Evolutionary conservation across 371 early-diverging fungal species (phyloP), one percentile per base, ranked within the genome.

Genomic region (Mucor saturninus): DNA sequence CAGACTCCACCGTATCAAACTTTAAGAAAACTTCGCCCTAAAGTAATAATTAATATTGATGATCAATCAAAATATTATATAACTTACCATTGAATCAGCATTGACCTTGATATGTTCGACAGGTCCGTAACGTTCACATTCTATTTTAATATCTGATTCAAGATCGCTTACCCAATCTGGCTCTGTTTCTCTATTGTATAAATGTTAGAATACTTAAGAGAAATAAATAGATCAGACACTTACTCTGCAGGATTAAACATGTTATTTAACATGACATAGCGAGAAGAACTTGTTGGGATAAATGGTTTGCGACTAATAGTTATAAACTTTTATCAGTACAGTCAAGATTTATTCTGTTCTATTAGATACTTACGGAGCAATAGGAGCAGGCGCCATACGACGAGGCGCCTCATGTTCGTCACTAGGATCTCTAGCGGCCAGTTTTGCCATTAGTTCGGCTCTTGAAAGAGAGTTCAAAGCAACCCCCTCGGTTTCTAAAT

Each of bases 211-310:
- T 29, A 21, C 15, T 35, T 13, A 37, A 55, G 11, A 14, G 14
- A 54, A 32, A 15, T 43, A 56, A 15, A 9, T 32, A 32, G 1
- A 39, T 15, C 29, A 29, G 32, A 32, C 6, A 80, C 89, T 75
- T 88, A 93, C 91, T 94, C 93, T 40, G 76, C 87, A 15, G 95
- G 95, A 54, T 95, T 87, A 68, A 96, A 96, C 97, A 96, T 95
- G 64, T 97, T 95, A 38, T 59, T 89, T 65, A 98, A 73, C 71
- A 93, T 74, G n/a, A 94, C 76, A 55, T 86, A 85, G 15, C 86
- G 84, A 15, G 86, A 72, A 11, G 83, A 69, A 42, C 65, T 71
- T 35, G 68, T 65, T 38, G 76, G 80, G 40, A 87, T 78, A 50
- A 78, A 74, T 6, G 86, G 75, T 50, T 71, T 72, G 21, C 68